Conservation (phyloP, 1,139 yeast species). For the Insectozyma bohioensis region DNA sequence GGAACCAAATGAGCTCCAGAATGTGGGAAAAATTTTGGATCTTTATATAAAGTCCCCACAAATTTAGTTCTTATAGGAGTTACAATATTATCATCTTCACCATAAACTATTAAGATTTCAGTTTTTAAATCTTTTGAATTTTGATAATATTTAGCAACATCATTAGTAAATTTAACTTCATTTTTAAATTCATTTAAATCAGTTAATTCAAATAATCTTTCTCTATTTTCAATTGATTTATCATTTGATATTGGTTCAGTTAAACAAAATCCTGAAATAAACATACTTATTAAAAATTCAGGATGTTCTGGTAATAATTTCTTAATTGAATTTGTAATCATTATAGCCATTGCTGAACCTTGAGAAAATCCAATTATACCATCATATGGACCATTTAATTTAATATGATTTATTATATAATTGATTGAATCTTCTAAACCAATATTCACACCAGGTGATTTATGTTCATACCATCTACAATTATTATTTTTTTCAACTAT, state of each 20-base stretch:
- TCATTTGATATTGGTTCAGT: constrained; percentile 32
- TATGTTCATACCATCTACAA: constrained; percentile 47
- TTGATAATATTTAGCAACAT: constrained; percentile 20
- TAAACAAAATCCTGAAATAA: constrained; percentile 58
- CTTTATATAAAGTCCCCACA: constrained; percentile 22
- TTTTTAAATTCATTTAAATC: constrained; percentile 22
- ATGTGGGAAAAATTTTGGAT: constrained; percentile 24
- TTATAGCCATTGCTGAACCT: constrained; percentile 83
- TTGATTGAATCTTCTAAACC: constrained; percentile 33
- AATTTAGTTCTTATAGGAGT: constrained; percentile 32
- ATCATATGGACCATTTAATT: constrained; percentile 78
- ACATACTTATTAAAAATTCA: constrained; percentile 46
- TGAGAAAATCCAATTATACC: constrained; percentile 92
- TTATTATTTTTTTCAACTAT: constrained; percentile 49
- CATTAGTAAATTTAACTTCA: constrained; percentile 19
- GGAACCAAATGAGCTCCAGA: constrained; percentile 43
- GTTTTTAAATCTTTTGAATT: constrained; percentile 21
- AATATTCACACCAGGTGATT: constrained; percentile 27
- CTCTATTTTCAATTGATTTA: constrained; percentile 15
- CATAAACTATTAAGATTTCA: constrained; percentile 29
- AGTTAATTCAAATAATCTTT: constrained; percentile 20
- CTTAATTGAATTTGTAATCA: constrained; percentile 45
- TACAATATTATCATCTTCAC: constrained; percentile 33
- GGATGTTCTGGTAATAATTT: constrained; percentile 40
- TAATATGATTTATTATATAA: constrained; percentile 55